phyloP scores from a whole-genome alignment of 768 basidiomycete genomes.

The Lactarius indigo region DNA sequence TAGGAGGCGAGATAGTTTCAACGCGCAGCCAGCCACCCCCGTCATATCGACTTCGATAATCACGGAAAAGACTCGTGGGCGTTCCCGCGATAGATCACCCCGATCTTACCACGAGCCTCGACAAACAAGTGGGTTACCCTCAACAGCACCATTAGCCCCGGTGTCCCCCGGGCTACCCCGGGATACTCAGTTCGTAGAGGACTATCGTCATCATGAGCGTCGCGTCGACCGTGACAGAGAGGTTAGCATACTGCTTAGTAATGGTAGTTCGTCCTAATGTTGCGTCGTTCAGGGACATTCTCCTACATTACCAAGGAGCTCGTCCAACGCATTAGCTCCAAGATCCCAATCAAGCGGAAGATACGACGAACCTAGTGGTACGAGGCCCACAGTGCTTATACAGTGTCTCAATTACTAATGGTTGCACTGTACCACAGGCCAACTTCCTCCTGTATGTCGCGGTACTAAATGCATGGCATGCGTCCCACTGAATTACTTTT shows the following conservation, averaged over 20 bases:
- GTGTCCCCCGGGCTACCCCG: not conserved
- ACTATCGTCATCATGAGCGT: conserved; percentile 8
- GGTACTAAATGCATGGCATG: not conserved
- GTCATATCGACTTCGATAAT: not conserved
- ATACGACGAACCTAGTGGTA: conserved; percentile 15
- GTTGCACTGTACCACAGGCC: not conserved
- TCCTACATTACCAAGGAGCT: not conserved
- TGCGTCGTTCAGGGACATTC: not conserved
- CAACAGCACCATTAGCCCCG: not conserved
- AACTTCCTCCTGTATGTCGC: conserved; percentile 5
- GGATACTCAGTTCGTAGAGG: conserved; percentile 3
- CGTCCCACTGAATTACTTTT: conserved; percentile 2
- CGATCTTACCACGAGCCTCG: conserved; percentile 7
- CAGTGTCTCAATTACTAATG: not conserved
- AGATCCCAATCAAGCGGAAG: conserved; percentile 2
- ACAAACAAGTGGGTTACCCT: not conserved
- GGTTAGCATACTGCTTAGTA: not conserved
- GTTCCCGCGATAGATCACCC: conserved; percentile 12
- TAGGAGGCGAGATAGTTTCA: conserved; percentile 6
- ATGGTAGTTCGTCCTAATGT: not conserved
- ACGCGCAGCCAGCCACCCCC: not conserved
- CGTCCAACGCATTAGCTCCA: not conserved
- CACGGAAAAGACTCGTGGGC: not conserved
- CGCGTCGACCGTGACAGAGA: conserved; percentile 11
- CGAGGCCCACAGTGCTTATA: not conserved